Evolutionary conservation across 768 basidiomycete genomes (phyloP).

Genomic region (Leucosporidium scottii): DNA sequence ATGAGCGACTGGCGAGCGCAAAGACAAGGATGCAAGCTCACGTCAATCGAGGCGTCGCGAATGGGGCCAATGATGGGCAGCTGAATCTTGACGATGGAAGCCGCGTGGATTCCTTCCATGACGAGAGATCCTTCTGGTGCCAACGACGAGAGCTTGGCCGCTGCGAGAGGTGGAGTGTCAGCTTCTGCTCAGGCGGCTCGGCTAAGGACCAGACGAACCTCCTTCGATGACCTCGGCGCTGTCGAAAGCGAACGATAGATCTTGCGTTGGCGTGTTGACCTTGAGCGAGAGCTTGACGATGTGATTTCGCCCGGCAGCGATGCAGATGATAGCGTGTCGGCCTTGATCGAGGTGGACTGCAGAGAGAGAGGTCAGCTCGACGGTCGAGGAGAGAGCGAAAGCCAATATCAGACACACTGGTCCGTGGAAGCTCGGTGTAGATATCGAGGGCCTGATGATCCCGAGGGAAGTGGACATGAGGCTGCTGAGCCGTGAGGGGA

Average conservation of each 20-base stretch:
- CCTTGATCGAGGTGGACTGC: constrained; percentile 38
- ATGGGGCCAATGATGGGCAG: constrained; percentile 40
- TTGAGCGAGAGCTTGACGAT: constrained; percentile 29
- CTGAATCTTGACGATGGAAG: constrained; percentile 30
- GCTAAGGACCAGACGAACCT: neutral
- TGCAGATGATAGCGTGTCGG: constrained; percentile 35
- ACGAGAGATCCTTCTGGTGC: neutral
- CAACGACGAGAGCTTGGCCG: neutral
- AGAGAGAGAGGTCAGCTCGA: neutral
- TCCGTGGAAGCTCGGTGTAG: constrained; percentile 45
- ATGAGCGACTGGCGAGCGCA: neutral
- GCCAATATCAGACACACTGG: constrained; percentile 31
- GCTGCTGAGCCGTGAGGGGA: constrained; percentile 23
- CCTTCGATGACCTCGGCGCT: neutral
- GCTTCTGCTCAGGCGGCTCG: no score
- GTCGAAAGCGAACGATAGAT: constrained; percentile 4
- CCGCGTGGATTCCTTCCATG: constrained; percentile 16
- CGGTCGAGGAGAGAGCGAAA: neutral
- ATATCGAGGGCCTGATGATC: constrained; percentile 61
- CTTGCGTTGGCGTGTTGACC: neutral
- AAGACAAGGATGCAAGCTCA: constrained; percentile 3
- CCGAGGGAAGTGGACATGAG: constrained; percentile 53
- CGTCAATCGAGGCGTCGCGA: constrained; percentile 48
- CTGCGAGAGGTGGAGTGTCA: neutral
- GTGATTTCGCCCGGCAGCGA: constrained; percentile 36